Base-by-base conservation (phyloP, 1,284 basidiomycete species). In the Apiotrichum laibachii region DNA sequence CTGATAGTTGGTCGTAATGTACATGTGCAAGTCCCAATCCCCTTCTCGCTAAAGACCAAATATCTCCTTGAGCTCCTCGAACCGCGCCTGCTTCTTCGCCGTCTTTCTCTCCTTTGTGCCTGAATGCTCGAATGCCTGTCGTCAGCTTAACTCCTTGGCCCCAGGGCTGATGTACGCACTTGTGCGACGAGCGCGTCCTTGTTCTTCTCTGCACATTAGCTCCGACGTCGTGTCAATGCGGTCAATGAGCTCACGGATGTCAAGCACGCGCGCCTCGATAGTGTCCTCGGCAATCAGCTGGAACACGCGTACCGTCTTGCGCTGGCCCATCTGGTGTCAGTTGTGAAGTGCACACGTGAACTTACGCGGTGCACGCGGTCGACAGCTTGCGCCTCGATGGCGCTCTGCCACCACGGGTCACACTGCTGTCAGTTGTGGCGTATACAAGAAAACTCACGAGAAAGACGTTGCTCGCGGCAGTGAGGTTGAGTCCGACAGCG, bases 391-490 rank as follows among this genome's bases (percentile, higher is more conserved):
- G 73, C 71, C 77, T 94, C 92, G 47, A 94, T 92, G 3, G 91
- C 89, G 67, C 90, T 89, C 81, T 88, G 80, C 80, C 80, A 81
- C 72, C 79, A 79, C 43, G 91, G 91, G 75, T 94, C 91, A 46
- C 72, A 74, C 71, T 57, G 50, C 33, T 22, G 52, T 70, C 60
- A 69, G 59, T 40, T 35, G 85, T n/a, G n/a, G n/a, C n/a, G 7
- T 34, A 16, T 0, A 42, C 35, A 16, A 33, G 42, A 18, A 26
- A 34, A 82, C 88, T 81, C 66, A 91, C 76, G 85, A 94, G 76
- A 70, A 89, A 91, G 1, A 94, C 89, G 71, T 92, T 90, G 69
- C 91, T 92, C 1, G 92, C 92, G 16, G 89, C 88, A 0, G 91
- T 94, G 61, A 94, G 77, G 73, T 94, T 94, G 56, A 94, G 79